Evolutionary conservation across 2,329 filamentous ascomycete species (phyloP), one percentile per base, ranked within the genome.

Genomic region (Nectriaceae sp.): DNA sequence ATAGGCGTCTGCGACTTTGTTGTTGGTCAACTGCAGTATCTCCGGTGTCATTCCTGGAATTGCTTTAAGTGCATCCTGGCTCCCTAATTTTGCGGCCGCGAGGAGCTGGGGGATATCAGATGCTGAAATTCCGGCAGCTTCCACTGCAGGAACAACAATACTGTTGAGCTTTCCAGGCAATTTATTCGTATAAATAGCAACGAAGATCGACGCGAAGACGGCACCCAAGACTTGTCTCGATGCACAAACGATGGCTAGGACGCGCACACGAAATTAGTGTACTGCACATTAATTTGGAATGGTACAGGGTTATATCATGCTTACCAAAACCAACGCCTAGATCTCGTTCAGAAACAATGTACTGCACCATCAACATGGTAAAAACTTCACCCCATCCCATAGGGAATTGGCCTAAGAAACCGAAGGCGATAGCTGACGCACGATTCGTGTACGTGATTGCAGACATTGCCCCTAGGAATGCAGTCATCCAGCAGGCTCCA

Each of bases 331-430:
- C 52, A 5, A 53, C 46, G 21, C 55, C 52, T 19, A 57, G 46
- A 22, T 55, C 52, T 42, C 43, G 36, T 22, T 55, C 55, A 40
- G 45, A 47, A 5, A 50, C 48, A 13, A 57, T 52, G 24, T 53
- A 57, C 44, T 57, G 55, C 5, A 57, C 55, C 43, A 57, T 49
- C 38, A 57, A 44, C 55, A 57, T 55, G 18, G 55, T 57, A 33
- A 57, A 40, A 22, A 49, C 48, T 45, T 55, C 50, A 36, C 47
- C 53, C 48, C 50, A 54, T 13, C 54, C 54, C 11, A 54, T 42
- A 19, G 48, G 45, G n/a, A 57, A 39, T n/a, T 45, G 42, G 15
- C 50, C 44, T 31, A 59, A 46, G 45, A 59, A 57, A 15, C 52
- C 50, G 37, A 57, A 51, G 4, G 48, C 56, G 42, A 48, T 48